phyloP scores from a whole-genome alignment of 345 rosid genomes.

The Populus euphratica region DNA sequence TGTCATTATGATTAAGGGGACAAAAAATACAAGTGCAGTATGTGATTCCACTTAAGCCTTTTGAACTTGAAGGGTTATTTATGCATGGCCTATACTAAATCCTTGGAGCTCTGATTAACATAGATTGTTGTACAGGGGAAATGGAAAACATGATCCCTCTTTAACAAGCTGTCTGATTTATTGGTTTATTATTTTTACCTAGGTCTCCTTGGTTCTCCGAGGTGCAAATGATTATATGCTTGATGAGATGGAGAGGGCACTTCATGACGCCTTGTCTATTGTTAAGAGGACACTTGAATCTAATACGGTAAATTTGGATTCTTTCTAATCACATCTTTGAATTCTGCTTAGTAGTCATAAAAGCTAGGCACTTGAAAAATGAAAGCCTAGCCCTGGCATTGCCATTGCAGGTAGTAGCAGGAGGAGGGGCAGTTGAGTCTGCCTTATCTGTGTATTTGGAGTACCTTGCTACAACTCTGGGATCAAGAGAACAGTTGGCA shows the following conservation, averaged over 20 bases:
- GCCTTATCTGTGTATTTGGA: slow-evolving; percentile 89
- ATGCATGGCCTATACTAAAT: not conserved
- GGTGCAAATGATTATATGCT: slow-evolving; percentile 99
- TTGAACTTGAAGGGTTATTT: not conserved
- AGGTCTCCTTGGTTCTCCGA: slow-evolving; percentile 94
- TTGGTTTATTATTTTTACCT: slow-evolving; percentile 8
- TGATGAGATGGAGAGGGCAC: slow-evolving; percentile 97
- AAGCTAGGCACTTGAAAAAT: not conserved
- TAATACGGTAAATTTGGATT: slow-evolving; percentile 52
- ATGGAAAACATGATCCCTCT: not conserved
- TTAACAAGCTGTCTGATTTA: not conserved
- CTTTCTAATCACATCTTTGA: not conserved
- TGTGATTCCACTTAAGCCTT: slow-evolving; percentile 23
- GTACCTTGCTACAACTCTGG: slow-evolving; percentile 85
- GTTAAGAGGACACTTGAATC: slow-evolving; percentile 98
- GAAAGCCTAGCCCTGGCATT: slow-evolving; percentile 9
- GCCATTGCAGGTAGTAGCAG: slow-evolving; percentile 79
- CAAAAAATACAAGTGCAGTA: slow-evolving; percentile 78
- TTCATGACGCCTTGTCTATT: slow-evolving; percentile 77
- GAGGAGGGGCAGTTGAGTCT: slow-evolving; percentile 97
- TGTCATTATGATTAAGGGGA: slow-evolving; percentile 85
- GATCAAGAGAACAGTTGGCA: slow-evolving; percentile 91
- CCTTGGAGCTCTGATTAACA: not conserved
- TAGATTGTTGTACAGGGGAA: not conserved
- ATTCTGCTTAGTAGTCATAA: not conserved